These are phyloP conservation scores for Solidago caesia DNA, from an alignment of 129 eudicot species.

Conservation along the genomic window DNA sequence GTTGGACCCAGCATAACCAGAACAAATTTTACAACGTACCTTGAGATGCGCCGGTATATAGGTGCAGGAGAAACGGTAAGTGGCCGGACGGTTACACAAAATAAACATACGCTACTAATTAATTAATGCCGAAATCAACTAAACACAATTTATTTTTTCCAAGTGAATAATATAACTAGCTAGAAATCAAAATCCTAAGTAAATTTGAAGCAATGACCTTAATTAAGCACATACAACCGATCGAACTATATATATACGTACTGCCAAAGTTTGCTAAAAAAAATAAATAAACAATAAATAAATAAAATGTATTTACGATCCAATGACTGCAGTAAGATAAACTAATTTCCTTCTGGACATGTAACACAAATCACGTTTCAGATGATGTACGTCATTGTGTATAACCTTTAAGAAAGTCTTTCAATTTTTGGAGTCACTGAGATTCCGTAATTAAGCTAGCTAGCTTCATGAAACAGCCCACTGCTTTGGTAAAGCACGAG, in stretches of 20 bases:
- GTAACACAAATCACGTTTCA: conserved; percentile 13
- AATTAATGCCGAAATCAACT: too few relatives aligned
- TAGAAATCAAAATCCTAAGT: too few relatives aligned
- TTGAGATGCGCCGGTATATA: too few relatives aligned
- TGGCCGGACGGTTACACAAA: too few relatives aligned
- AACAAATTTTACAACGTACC: background rate
- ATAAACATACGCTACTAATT: too few relatives aligned
- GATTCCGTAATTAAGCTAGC: conserved; percentile 22
- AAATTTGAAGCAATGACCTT: too few relatives aligned
- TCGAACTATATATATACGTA: background rate
- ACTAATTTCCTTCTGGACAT: background rate
- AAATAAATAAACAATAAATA: background rate
- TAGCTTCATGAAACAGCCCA: conserved; percentile 5
- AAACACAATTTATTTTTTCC: too few relatives aligned
- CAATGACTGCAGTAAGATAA: background rate
- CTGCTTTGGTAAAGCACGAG: conserved; percentile 17
- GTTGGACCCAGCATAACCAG: background rate
- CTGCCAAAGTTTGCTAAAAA: background rate
- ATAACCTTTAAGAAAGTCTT: conserved; percentile 19
- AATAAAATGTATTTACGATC: background rate
- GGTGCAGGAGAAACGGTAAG: too few relatives aligned
- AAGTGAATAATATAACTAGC: too few relatives aligned
- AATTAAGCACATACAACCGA: background rate
- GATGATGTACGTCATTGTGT: background rate
- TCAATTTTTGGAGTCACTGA: conserved; percentile 7